A percentile compares a stretch with the other conserved stretches of the same genome.
phyloP scores from a whole-genome alignment of 768 basidiomycete species.

The Filobasidium floriforme region DNA sequence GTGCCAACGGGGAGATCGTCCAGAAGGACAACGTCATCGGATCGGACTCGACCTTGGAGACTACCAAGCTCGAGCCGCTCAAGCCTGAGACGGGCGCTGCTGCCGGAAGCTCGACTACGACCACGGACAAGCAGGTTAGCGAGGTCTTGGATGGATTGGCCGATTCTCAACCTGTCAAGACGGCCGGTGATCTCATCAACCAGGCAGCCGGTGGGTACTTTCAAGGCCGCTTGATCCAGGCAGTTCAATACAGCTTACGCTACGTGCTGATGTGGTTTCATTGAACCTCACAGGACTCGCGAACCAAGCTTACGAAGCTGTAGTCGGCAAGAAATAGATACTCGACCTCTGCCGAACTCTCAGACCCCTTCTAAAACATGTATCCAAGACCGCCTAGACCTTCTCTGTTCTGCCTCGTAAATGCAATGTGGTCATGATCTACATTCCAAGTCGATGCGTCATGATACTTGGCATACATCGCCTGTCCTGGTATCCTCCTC shows the following conservation, averaged over 20 bases:
- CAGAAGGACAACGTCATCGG: slow-evolving; percentile 3
- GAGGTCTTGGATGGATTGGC: neutral
- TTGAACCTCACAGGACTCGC: slow-evolving; percentile 5
- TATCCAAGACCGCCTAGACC: neutral
- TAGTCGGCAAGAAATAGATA: slow-evolving; percentile 8
- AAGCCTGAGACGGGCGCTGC: neutral
- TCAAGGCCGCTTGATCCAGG: neutral
- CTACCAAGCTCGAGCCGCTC: neutral
- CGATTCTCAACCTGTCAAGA: slow-evolving; percentile 1
- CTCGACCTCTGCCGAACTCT: neutral
- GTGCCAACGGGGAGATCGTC: neutral
- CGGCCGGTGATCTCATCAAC: neutral
- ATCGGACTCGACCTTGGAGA: neutral
- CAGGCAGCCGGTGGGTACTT: neutral
- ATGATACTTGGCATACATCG: too few species aligned
- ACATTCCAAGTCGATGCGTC: too few species aligned
- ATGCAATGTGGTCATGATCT: neutral
- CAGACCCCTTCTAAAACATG: too few species aligned
- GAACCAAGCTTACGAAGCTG: slow-evolving; percentile 18
- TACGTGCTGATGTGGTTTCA: neutral
- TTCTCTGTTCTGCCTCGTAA: neutral
- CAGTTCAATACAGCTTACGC: neutral
- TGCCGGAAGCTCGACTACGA: neutral
- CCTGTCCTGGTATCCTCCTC: neutral
- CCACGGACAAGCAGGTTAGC: neutral